phyloP scores from a whole-genome alignment of 441 rosid species.

The Corymbia citriodora region DNA sequence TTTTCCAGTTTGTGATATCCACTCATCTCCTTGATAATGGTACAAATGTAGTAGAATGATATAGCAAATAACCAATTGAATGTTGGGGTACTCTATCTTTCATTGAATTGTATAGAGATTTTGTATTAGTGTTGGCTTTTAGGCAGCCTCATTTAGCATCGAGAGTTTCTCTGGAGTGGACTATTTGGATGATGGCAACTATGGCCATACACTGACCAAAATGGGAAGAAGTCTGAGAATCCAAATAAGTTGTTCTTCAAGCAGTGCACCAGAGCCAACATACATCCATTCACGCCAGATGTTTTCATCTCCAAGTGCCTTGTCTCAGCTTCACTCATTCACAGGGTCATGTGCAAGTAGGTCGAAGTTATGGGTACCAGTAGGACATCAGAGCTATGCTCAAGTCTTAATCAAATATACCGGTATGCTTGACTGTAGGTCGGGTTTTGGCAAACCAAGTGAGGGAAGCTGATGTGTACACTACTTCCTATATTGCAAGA shows the following conservation, averaged over 20 bases:
- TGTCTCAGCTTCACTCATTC: neutral
- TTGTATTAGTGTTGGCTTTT: neutral
- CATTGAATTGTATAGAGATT: neutral
- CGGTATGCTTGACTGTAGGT: neutral
- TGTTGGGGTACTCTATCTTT: neutral
- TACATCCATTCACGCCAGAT: neutral
- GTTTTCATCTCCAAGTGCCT: neutral
- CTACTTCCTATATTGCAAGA: neutral
- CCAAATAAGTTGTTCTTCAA: no score
- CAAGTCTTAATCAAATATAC: neutral
- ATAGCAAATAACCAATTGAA: neutral
- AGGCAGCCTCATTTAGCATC: neutral
- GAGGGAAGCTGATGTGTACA: neutral
- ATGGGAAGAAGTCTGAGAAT: no score
- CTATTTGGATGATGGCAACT: neutral
- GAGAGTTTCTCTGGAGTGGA: neutral
- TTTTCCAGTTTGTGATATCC: no score
- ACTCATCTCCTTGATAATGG: no score
- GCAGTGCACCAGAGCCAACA: accelerated
- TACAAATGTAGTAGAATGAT: neutral
- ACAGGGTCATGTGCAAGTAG: neutral
- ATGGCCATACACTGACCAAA: neutral
- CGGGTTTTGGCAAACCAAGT: neutral
- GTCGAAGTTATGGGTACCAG: neutral
- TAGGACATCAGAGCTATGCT: neutral